Conservation (phyloP, 2,329 filamentous ascomycete species). For the Colletotrichum orbiculare region DNA sequence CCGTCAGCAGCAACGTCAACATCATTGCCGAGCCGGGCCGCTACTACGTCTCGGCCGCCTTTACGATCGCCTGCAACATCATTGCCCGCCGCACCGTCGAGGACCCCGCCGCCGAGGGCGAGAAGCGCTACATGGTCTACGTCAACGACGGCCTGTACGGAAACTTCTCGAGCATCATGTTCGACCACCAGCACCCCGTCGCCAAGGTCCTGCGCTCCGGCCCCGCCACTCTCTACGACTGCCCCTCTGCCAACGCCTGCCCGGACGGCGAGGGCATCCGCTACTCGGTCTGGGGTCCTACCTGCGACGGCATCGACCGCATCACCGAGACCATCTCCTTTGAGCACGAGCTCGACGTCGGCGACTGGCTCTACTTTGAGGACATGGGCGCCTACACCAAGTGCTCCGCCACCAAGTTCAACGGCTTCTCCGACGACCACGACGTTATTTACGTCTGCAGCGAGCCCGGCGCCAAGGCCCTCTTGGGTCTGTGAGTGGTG, state of each 20-base stretch:
- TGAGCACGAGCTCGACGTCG: slow-evolving; percentile 82
- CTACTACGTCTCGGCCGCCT: slow-evolving; percentile 93
- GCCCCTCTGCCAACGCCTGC: slow-evolving; percentile 59
- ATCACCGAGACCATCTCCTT: slow-evolving; percentile 87
- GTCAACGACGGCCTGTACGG: slow-evolving; percentile 98
- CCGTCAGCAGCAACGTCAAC: slow-evolving; percentile 74
- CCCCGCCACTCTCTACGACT: slow-evolving; percentile 68
- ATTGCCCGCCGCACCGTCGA: slow-evolving; percentile 93
- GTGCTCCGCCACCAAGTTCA: slow-evolving; percentile 97
- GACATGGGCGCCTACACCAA: slow-evolving; percentile 99
- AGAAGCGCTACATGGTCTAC: slow-evolving; percentile 93
- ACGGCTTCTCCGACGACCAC: slow-evolving; percentile 93
- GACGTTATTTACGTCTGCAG: slow-evolving; percentile 95
- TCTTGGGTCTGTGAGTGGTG: slow-evolving; percentile 60
- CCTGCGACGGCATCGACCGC: slow-evolving; percentile 97
- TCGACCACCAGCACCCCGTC: slow-evolving; percentile 93
- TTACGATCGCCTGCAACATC: slow-evolving; percentile 94
- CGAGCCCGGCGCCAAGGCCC: slow-evolving; percentile 84
- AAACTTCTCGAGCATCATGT: slow-evolving; percentile 99
- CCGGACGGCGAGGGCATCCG: slow-evolving; percentile 68
- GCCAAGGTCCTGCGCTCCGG: slow-evolving; percentile 81
- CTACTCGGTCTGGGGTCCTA: slow-evolving; percentile 98
- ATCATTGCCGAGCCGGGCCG: slow-evolving; percentile 97
- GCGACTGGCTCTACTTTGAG: slow-evolving; percentile 99
- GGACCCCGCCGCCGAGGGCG: slow-evolving; percentile 70